Base-by-base conservation (phyloP, 2,329 filamentous ascomycete genomes). In the Juglanconis sp. region DNA sequence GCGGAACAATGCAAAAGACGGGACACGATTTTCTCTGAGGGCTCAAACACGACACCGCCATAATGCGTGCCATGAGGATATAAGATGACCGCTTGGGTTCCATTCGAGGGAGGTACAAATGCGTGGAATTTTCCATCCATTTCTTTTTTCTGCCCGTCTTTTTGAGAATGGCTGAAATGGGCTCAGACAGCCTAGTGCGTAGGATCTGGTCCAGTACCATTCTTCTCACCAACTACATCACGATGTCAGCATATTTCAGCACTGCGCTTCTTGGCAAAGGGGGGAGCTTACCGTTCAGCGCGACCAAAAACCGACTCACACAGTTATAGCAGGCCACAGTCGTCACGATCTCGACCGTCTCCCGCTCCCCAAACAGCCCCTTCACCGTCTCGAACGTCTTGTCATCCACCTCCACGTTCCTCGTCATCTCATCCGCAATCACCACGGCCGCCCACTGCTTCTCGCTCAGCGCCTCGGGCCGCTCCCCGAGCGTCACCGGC, bases 341-440 rank as follows among this genome's bases (percentile, higher is more conserved):
- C 36, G 89, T 85, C 49, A 90, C 93, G 64, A 65, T 55, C 56
- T 65, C 60, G 13, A 96, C 89, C 54, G 94, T 79, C 75, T 93
- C 89, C 68, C 82, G 80, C 63, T 93, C 88, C 31, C 71, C 80
- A 65, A 93, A 92, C 40, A 81, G 69, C 11, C 65, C 71, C 75
- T 81, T 88, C 65, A 96, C 65, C 66, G 76, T 75, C 35, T 71
- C 82, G 75, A 94, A 94, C 1, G 90, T 83, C 60, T 77, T 82
- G 53, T 95, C 88, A 11, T 77, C 73, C 6, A 96, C 91, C 55
- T 81, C 77, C 0, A 94, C 87, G 49, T 85, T 82, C 65, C 86
- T 78, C 53, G 92, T 96, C 89, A 96, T 96, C 71, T 91, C 89
- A 75, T 96, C 91, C 17, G 91, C 83, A 71, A 92, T 93, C 50